phyloP scores from a whole-genome alignment of 331 rosid genomes.

The Quercus phellos region DNA sequence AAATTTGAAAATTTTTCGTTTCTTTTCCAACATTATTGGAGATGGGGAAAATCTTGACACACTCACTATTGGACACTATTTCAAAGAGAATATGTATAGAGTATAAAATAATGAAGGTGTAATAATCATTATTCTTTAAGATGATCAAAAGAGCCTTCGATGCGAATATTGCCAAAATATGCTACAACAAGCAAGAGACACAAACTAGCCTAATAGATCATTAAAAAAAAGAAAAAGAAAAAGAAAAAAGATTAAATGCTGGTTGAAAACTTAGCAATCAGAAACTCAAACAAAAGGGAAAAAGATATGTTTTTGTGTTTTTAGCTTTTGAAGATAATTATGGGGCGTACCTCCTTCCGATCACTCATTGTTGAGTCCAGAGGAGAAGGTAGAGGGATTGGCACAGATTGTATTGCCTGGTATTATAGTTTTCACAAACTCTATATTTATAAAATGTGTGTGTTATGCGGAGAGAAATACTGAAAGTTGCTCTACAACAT shows the following conservation, averaged over 20 bases:
- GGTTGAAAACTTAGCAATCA: not conserved
- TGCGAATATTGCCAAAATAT: too few relatives aligned
- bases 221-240: not conserved
- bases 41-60: too few relatives aligned
- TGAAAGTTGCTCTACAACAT: constrained; percentile 1
- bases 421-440: constrained; percentile 4
- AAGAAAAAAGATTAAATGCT: not conserved
- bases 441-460: not conserved
- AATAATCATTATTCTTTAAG: too few relatives aligned
- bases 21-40: too few relatives aligned
- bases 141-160: too few relatives aligned
- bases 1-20: too few relatives aligned
- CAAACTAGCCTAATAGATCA: not conserved
- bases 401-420: not conserved
- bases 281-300: not conserved
- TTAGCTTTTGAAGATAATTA: not conserved
- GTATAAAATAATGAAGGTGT: too few relatives aligned
- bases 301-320: not conserved
- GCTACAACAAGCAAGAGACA: not conserved
- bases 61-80: too few relatives aligned
- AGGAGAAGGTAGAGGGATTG: constrained; percentile 3
- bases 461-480: not conserved
- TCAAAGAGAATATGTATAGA: too few relatives aligned
- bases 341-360: constrained; percentile 32
- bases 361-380: constrained; percentile 35